Evolutionary conservation across 192 early-diverging fungal species (phyloP), one percentile per base, ranked within the genome.

Genomic region (Funneliformis mosseae): DNA sequence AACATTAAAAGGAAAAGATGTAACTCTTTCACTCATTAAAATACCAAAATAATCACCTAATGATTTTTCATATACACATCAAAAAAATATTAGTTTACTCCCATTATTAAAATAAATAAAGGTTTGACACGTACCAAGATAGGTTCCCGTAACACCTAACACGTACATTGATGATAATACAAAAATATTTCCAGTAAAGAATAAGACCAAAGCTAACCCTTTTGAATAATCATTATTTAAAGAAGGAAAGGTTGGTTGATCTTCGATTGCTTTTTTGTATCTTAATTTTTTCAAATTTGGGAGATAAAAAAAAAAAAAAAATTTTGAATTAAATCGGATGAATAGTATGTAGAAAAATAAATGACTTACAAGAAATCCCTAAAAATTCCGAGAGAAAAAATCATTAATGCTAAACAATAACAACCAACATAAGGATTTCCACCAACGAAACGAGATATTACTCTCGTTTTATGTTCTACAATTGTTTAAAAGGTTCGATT

Each of bases 31-130:
- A 18, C 92, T 88, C 95, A 96, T 96, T 74, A 96, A 84, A 69
- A 97, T 97, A 64, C 96, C 96, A 90, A 96, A 97, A 83, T 97
- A 97, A 82, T 96, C 95, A 78, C 96, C 95, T 91, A 83, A 46
- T 45, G 59, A 73, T 25, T 64, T 39, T 45, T 72, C 23, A 75
- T 75, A 66, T 45, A 45, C 55, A 27, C 23, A n/a, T 77, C 70
- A 63, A 50, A 45, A 62, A 18, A 41, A 33, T 33, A 45, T 80
- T 8, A 68, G 8, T 8, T 25, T 7, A 9, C 27, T 23, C 12
- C 55, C 10, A 42, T 70, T 67, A 42, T 28, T 50, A 21, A n/a
- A n/a, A 39, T 66, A 10, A 39, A 27, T 7, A 68, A 12, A 45
- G 12, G 46, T 69, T 10, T 33, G 38, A 0, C 43, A 33, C 86